Conservation (phyloP, 225 moss, liverwort and hornwort species). For the Antitrichia curtipendula region DNA sequence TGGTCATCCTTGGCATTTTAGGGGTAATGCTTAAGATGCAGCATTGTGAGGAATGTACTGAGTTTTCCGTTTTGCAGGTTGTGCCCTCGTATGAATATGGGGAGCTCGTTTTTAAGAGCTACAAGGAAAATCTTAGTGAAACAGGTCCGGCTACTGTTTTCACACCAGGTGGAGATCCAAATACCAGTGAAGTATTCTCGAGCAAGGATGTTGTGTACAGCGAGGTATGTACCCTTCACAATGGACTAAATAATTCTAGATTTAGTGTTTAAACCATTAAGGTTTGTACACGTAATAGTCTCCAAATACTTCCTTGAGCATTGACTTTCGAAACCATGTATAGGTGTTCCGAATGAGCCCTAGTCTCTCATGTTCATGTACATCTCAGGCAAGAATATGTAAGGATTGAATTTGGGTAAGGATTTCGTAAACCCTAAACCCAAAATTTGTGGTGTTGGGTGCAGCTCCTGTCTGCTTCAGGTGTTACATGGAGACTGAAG, state of each 20-base stretch:
- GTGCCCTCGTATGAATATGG: constrained; percentile 48
- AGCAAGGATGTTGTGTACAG: constrained; percentile 43
- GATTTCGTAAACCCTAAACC: too few species aligned
- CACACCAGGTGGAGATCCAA: constrained; percentile 7
- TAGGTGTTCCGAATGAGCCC: too few species aligned
- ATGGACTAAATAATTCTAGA: not conserved
- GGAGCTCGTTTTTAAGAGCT: constrained; percentile 36
- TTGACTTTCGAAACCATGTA: too few species aligned
- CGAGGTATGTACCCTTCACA: constrained; percentile 13
- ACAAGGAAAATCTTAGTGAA: constrained; percentile 18
- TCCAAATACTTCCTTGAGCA: not conserved
- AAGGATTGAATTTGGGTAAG: too few species aligned
- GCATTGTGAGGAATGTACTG: not conserved
- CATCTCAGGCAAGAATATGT: too few species aligned
- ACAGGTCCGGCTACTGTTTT: not conserved
- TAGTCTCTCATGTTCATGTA: too few species aligned
- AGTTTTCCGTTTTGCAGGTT: constrained; percentile 12
- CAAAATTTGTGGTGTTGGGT: too few species aligned
- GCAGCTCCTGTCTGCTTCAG: constrained; percentile 34
- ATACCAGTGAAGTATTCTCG: not conserved
- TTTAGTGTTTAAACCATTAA: not conserved
- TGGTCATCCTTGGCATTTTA: not conserved
- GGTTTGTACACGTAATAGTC: not conserved
- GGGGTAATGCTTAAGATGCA: too few species aligned
- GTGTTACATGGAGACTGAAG: constrained; percentile 53